These are phyloP conservation scores for Penicillium crystallinum DNA, from an alignment of 495 filamentous ascomycete genomes.

Conservation along the genomic window DNA sequence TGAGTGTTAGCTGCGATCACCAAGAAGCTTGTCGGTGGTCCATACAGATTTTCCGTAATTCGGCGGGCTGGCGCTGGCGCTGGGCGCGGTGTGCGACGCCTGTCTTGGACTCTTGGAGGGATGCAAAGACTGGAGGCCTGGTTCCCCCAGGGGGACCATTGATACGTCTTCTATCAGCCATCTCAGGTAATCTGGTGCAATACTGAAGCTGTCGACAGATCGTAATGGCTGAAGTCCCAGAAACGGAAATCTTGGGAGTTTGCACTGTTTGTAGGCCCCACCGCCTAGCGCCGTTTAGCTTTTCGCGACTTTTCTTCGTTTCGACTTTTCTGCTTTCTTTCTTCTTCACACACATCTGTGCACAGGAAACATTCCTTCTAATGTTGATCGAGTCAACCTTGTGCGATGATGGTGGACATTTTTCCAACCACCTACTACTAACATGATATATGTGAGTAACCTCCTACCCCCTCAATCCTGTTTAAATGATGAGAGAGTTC, in stretches of 20 bases:
- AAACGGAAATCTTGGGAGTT: conserved; percentile 41
- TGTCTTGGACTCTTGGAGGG: conserved; percentile 33
- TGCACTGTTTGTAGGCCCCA: conserved; percentile 39
- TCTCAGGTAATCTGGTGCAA: conserved; percentile 30
- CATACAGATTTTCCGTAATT: conserved; percentile 80
- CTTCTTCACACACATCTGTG: conserved; percentile 24
- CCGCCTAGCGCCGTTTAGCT: conserved; percentile 11
- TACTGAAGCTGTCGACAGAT: conserved; percentile 6
- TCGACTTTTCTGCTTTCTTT: conserved; percentile 25
- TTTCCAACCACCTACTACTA: conserved; percentile 7
- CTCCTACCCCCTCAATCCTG: neutral
- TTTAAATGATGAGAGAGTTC: conserved; percentile 59
- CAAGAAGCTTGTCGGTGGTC: conserved; percentile 6
- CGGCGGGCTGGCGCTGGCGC: conserved; percentile 55
- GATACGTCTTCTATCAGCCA: conserved; percentile 85
- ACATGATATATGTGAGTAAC: conserved; percentile 26
- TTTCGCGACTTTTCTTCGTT: conserved; percentile 24
- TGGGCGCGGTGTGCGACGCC: conserved; percentile 36
- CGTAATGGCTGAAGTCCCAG: conserved; percentile 15
- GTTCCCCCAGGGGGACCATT: conserved; percentile 82
- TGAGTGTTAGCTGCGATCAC: conserved; percentile 9
- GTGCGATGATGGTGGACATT: neutral
- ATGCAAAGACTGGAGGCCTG: conserved; percentile 64
- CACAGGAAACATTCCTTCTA: conserved; percentile 10
- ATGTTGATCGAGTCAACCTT: conserved; percentile 17